Conservation (phyloP, 331 rosid species). For the Rhamnella rubrinervis region DNA sequence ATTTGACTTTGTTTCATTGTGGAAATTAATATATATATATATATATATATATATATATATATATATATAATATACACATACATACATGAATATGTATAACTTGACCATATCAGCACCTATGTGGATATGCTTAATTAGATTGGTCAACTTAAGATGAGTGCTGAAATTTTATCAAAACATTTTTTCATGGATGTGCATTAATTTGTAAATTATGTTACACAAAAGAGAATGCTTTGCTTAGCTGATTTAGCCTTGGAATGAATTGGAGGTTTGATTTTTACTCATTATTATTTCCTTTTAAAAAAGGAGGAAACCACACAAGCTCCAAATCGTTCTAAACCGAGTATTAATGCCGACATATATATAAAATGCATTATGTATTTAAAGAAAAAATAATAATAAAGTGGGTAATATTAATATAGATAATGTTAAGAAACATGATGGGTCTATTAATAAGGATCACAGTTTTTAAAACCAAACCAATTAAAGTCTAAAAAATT, state of each 20-base stretch:
- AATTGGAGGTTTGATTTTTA: conserved; percentile 25
- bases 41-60: too few relatives aligned
- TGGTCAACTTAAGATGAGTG: conserved; percentile 3
- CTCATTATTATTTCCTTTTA: neutral
- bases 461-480: neutral
- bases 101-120: conserved; percentile 19
- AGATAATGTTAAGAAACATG: too few relatives aligned
- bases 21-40: neutral
- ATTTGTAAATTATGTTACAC: neutral
- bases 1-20: conserved; percentile 4
- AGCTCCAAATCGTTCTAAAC: conserved; percentile 5
- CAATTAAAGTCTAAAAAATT: neutral
- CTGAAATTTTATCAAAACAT: neutral
- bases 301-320: conserved; percentile 30
- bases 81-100: conserved; percentile 2
- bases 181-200: neutral
- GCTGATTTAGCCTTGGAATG: conserved; percentile 46
- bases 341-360: too few relatives aligned
- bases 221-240: conserved; percentile 7
- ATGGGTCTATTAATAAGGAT: neutral
- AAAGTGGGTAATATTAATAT: too few relatives aligned
- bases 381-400: too few relatives aligned
- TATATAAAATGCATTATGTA: too few relatives aligned
- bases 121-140: neutral
- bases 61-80: too few relatives aligned